phyloP scores from a whole-genome alignment of 192 early-diverging fungal species.

The Coemansia sp. region DNA sequence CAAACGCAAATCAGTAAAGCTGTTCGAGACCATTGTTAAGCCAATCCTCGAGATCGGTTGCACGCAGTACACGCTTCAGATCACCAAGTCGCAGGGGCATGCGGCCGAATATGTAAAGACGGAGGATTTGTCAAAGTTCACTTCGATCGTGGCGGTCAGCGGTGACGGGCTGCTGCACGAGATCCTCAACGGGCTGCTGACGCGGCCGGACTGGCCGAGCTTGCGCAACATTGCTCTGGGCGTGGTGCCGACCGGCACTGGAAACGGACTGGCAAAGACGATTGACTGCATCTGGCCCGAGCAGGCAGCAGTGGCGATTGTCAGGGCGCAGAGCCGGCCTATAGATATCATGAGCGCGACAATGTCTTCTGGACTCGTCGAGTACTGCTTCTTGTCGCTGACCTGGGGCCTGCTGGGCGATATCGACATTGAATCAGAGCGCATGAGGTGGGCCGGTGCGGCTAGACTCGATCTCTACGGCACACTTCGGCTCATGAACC shows the following conservation, averaged over 20 bases:
- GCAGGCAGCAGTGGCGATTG: conserved; percentile 53
- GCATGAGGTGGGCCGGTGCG: conserved; percentile 53
- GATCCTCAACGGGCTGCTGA: conserved; percentile 46
- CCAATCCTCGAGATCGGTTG: conserved; percentile 42
- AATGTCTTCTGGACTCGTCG: conserved; percentile 34
- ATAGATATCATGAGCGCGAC: conserved; percentile 59
- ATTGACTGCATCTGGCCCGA: conserved; percentile 45
- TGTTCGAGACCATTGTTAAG: conserved; percentile 49
- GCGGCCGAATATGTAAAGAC: conserved; percentile 33
- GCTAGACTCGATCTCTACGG: conserved; percentile 49
- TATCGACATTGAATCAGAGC: conserved; percentile 62
- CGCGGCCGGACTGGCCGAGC: conserved; percentile 42
- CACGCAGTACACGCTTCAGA: conserved; percentile 36
- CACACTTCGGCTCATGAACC: conserved; percentile 55
- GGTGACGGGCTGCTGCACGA: conserved; percentile 53
- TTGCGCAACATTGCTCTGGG: conserved; percentile 39
- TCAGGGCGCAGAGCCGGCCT: conserved; percentile 51
- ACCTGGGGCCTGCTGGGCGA: conserved; percentile 61
- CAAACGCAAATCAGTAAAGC: conserved; percentile 32
- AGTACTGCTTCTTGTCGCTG: conserved; percentile 56
- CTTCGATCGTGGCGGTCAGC: conserved; percentile 38
- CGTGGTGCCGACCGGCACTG: conserved; percentile 44
- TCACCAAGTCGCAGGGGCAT: conserved; percentile 29
- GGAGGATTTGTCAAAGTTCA: conserved; percentile 35
- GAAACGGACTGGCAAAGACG: conserved; percentile 52